Percentiles rank a stretch among this genome's conserved stretches.
These are phyloP conservation scores for Marchantia polymorpha DNA, from an alignment of 225 moss, liverwort and hornwort species.

Conservation along the genomic window DNA sequence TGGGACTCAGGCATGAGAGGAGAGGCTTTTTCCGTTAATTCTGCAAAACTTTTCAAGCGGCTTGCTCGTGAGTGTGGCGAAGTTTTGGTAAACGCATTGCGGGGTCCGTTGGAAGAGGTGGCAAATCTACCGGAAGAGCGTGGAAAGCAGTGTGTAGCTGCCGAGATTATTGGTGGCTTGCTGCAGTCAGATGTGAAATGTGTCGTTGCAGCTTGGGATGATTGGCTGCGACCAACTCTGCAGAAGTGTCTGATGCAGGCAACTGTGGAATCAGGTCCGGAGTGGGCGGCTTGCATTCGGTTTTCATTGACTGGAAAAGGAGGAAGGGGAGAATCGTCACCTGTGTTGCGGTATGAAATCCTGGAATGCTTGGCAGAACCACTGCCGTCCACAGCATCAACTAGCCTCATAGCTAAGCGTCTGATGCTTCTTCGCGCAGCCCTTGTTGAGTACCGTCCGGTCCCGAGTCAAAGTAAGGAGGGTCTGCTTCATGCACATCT, in stretches of 20 bases:
- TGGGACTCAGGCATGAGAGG: conserved; percentile 79
- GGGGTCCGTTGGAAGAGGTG: conserved; percentile 73
- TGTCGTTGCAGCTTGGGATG: conserved; percentile 75
- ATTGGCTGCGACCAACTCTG: conserved; percentile 72
- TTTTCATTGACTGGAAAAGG: conserved; percentile 98
- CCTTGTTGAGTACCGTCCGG: conserved; percentile 75
- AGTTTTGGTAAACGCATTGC: conserved; percentile 54
- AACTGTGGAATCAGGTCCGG: conserved; percentile 85
- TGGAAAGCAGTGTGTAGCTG: conserved; percentile 94
- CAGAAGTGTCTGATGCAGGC: conserved; percentile 81
- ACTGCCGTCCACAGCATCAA: conserved; percentile 78
- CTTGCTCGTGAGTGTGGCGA: conserved; percentile 87
- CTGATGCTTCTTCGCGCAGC: conserved; percentile 91
- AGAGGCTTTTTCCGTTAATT: conserved; percentile 78
- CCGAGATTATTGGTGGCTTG: conserved; percentile 83
- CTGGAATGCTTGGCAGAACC: conserved; percentile 87
- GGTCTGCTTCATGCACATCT: conserved; percentile 64
- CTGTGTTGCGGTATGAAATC: conserved; percentile 66
- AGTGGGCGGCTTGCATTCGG: conserved; percentile 94
- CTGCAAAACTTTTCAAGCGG: conserved; percentile 94
- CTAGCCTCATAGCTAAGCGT: conserved; percentile 89
- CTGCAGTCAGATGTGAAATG: conserved; percentile 90
- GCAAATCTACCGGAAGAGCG: conserved; percentile 67
- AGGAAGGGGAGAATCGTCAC: conserved; percentile 57
- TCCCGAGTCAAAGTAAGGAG: conserved; percentile 56